Percentiles rank a stretch among this genome's conserved stretches.
phyloP scores from a whole-genome alignment of 2,329 filamentous ascomycete genomes.

The Myriosclerotinia duriaeana region DNA sequence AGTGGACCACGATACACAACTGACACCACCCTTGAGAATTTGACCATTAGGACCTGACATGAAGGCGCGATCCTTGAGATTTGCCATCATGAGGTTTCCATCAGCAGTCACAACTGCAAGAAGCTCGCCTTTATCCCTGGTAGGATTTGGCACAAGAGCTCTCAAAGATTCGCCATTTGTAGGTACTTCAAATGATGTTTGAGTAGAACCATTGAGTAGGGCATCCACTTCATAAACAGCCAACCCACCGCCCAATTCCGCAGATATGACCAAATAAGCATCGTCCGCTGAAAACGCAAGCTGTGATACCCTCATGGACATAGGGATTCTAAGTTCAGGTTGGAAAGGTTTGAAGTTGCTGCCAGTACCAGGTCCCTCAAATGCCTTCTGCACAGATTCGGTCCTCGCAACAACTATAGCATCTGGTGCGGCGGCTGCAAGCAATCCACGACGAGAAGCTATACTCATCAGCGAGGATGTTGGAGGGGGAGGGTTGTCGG shows the following conservation, averaged over 20 bases:
- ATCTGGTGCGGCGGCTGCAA: constrained; percentile 86
- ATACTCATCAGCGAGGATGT: constrained; percentile 82
- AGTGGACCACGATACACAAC: constrained; percentile 85
- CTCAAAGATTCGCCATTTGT: constrained; percentile 75
- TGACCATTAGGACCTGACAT: constrained; percentile 59
- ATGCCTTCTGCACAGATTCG: constrained; percentile 73
- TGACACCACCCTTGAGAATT: constrained; percentile 71
- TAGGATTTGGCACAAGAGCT: constrained; percentile 77
- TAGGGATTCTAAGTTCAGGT: constrained; percentile 69
- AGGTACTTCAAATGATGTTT: constrained; percentile 70
- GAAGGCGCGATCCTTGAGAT: constrained; percentile 67
- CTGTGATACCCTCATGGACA: constrained; percentile 79
- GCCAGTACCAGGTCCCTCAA: constrained; percentile 59
- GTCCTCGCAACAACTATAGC: constrained; percentile 74
- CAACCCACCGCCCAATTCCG: constrained; percentile 76
- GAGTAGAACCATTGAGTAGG: constrained; percentile 63
- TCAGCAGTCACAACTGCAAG: constrained; percentile 78
- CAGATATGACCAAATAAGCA: constrained; percentile 76
- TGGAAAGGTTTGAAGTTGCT: constrained; percentile 68
- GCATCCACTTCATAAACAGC: constrained; percentile 76
- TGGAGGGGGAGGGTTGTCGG: constrained; percentile 61
- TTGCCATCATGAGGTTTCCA: constrained; percentile 81
- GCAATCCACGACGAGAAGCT: constrained; percentile 73
- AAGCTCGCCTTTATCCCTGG: constrained; percentile 66
- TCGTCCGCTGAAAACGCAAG: constrained; percentile 91